A percentile compares a stretch with the other conserved stretches of the same genome.
Conservation (phyloP, 73 alveolate genomes). For the Stentor roeselii region DNA sequence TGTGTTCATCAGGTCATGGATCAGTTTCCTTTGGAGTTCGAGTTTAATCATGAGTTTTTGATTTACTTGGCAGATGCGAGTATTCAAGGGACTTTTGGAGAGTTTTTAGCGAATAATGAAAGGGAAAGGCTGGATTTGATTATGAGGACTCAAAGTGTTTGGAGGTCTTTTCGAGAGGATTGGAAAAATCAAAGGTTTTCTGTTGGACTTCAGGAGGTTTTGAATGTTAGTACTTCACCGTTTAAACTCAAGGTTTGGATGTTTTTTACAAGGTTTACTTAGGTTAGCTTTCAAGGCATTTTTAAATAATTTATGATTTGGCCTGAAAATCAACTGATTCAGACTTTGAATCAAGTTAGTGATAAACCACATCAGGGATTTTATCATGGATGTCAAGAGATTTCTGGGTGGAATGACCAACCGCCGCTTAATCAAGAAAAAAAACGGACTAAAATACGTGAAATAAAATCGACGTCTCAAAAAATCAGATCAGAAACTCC, state of each 20-base stretch:
- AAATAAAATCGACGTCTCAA: too few relatives aligned
- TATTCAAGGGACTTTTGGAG: constrained; percentile 84
- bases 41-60: constrained; percentile 77
- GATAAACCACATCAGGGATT: too few relatives aligned
- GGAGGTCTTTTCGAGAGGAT: not conserved
- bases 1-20: constrained; percentile 76
- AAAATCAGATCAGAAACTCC: too few relatives aligned
- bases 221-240: not conserved
- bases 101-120: constrained; percentile 81
- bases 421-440: too few relatives aligned
- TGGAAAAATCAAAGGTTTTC: not conserved
- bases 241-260: not conserved
- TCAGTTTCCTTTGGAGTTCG: constrained; percentile 83
- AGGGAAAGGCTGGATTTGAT: not conserved
- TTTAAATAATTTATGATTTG: too few relatives aligned
- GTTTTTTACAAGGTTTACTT: not conserved
- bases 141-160: not conserved
- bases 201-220: not conserved
- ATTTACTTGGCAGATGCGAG: constrained; percentile 74
- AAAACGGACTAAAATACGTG: too few relatives aligned
- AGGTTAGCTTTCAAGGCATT: too few relatives aligned
- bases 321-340: too few relatives aligned
- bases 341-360: too few relatives aligned
- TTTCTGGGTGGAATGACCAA: too few relatives aligned
- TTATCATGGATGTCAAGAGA: too few relatives aligned